phyloP scores from a whole-genome alignment of 2,329 filamentous ascomycete genomes.

The Diaporthe destruens region DNA sequence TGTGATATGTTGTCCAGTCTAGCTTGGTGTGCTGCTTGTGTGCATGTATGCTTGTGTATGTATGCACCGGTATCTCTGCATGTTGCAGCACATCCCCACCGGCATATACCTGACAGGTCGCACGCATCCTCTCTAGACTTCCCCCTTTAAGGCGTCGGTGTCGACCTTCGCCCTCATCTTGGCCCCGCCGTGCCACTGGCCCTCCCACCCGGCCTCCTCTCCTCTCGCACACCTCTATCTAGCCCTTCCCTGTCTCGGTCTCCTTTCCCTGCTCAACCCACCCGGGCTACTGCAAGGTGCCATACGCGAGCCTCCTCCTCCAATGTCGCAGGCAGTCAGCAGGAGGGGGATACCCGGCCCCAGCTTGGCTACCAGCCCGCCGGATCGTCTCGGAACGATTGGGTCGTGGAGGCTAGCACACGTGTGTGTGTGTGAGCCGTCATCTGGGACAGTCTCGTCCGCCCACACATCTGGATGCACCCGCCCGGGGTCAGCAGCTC shows the following conservation, averaged over 20 bases:
- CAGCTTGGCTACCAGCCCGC: slow-evolving; percentile 10
- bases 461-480: slow-evolving; percentile 8
- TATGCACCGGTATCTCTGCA: slow-evolving; percentile 13
- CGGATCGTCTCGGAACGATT: slow-evolving; percentile 23
- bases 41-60: not conserved
- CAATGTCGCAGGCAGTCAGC: not conserved
- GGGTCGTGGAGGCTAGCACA: not conserved
- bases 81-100: slow-evolving; percentile 8
- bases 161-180: slow-evolving; percentile 21
- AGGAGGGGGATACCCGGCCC: not conserved
- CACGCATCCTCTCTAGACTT: slow-evolving; percentile 6
- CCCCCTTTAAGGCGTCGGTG: slow-evolving; percentile 19
- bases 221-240: too few species aligned
- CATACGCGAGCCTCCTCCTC: not conserved
- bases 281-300: slow-evolving; percentile 2
- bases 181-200: slow-evolving; percentile 13
- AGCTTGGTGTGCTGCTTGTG: not conserved
- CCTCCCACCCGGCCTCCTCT: not conserved
- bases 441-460: slow-evolving; percentile 1
- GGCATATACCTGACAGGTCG: slow-evolving; percentile 32
- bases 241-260: not conserved
- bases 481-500: slow-evolving; percentile 21
- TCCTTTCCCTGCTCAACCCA: not conserved
- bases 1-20: not conserved
- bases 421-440: slow-evolving; percentile 15